Percentiles rank a stretch among this genome's conserved stretches.
These are phyloP conservation scores for Metarhizium brunneum DNA, from an alignment of 2,329 filamentous ascomycete species.

Conservation along the genomic window DNA sequence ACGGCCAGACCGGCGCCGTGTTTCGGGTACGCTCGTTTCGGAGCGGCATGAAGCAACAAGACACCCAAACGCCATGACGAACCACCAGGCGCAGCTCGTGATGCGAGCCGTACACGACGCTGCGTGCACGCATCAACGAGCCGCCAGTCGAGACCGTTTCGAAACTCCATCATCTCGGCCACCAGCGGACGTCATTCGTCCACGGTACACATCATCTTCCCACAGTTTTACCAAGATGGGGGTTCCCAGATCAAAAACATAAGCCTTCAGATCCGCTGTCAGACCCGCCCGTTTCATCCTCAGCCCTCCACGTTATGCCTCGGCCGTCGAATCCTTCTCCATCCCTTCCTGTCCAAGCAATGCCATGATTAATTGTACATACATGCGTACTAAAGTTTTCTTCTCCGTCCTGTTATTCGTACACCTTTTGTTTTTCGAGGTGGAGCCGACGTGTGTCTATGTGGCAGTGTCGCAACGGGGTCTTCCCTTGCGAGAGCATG, in stretches of 20 bases:
- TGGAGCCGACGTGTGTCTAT: neutral
- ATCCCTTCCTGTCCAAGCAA: no score
- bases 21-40: neutral
- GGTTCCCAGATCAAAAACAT: neutral
- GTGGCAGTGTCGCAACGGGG: neutral
- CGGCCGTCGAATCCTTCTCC: no score
- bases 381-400: no score
- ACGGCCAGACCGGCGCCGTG: neutral
- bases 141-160: neutral
- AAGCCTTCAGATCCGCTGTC: neutral
- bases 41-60: neutral
- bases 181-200: neutral
- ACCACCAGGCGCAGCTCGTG: no score
- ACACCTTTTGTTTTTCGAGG: neutral
- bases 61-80: neutral
- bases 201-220: neutral
- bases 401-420: neutral
- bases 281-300: neutral
- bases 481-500: neutral
- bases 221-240: neutral
- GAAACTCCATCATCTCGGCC: neutral
- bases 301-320: neutral
- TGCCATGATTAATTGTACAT: no score
- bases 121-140: neutral
- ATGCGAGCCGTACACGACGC: neutral